Evolutionary conservation across 2,329 filamentous ascomycete genomes (phyloP), one percentile per base, ranked within the genome.

Genomic region (Nigrograna mackinnonii): DNA sequence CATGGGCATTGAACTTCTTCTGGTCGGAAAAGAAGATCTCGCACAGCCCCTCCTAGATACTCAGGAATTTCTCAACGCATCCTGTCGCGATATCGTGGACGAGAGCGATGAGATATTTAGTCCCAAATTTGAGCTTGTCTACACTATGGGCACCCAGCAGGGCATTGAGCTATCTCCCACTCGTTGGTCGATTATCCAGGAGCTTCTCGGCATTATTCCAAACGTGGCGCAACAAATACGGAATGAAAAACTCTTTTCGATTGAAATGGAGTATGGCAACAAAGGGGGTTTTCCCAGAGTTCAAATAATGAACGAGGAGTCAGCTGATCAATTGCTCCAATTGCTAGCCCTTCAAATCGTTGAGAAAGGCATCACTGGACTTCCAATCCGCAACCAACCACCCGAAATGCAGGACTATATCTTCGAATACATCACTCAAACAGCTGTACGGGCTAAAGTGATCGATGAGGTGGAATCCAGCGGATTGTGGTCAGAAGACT

Each of bases 101-200:
- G 83, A 87, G 58, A 83, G 79, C 26, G 84, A 87, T 35, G 82
- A 86, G 42, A 81, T 80, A 40, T 79, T 86, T 30, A 80, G 74
- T 33, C 72, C 77, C 3, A 79, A 78, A 33, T 84, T 83, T 28
- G 80, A 87, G 51, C 60, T 86, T 0, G 70, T 86, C 2, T 86
- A 87, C 43, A 84, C 82, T 0, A 77, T 85, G 50, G 84, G 83
- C 0, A 45, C 57, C 0, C 79, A 83, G 43, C 54, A 58, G 1
- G 49, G 74, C 0, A 67, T 84, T 0, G 78, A 85, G 4, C 66
- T 76, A 7, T 73, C 74, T 35, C 78, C 79, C 0, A 60, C 77
- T 2, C 68, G 85, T 4, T 88, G 84, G 85, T 49, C 54, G 0
- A 48, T 80, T 0, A 73, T 82, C 1, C 78, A 86, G 24, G 53